phyloP scores from a whole-genome alignment of 2,329 filamentous ascomycete genomes.

The Ceratocystis albifundus region DNA sequence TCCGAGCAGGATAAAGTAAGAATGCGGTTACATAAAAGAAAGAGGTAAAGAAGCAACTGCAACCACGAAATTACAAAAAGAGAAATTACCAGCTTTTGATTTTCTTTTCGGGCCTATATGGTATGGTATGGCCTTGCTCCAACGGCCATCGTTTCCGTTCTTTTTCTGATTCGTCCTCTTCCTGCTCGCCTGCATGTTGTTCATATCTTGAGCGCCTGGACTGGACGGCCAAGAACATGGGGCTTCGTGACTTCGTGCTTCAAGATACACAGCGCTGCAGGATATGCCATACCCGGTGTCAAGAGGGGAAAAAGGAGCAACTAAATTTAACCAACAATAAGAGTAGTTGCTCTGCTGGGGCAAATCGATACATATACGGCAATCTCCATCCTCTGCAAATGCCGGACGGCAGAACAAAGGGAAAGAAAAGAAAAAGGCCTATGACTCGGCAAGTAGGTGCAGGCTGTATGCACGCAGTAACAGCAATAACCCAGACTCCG shows the following conservation, averaged over 20 bases:
- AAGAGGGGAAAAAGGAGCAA: not conserved
- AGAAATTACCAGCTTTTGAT: not conserved
- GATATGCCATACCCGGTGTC: not conserved
- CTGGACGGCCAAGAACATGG: too few relatives aligned
- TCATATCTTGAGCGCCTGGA: too few relatives aligned
- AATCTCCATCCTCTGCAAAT: not conserved
- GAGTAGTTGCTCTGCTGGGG: not conserved
- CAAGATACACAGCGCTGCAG: too few relatives aligned
- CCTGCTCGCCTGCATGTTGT: not conserved
- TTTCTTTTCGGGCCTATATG: constrained; percentile 9
- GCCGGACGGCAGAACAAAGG: not conserved
- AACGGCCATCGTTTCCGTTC: not conserved
- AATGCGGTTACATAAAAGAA: not conserved
- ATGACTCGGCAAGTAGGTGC: too few relatives aligned
- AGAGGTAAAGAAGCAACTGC: not conserved
- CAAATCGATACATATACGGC: not conserved
- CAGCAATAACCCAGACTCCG: not conserved
- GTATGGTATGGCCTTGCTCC: not conserved
- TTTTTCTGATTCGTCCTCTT: not conserved
- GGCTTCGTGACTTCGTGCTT: too few relatives aligned
- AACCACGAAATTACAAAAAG: not conserved
- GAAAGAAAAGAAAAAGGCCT: too few relatives aligned
- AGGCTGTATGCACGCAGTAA: too few relatives aligned
- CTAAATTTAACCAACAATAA: not conserved
- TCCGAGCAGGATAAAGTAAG: not conserved